Evolutionary conservation across 2,329 filamentous ascomycete species (phyloP).

Genomic region (Verticillium tricorpus): DNA sequence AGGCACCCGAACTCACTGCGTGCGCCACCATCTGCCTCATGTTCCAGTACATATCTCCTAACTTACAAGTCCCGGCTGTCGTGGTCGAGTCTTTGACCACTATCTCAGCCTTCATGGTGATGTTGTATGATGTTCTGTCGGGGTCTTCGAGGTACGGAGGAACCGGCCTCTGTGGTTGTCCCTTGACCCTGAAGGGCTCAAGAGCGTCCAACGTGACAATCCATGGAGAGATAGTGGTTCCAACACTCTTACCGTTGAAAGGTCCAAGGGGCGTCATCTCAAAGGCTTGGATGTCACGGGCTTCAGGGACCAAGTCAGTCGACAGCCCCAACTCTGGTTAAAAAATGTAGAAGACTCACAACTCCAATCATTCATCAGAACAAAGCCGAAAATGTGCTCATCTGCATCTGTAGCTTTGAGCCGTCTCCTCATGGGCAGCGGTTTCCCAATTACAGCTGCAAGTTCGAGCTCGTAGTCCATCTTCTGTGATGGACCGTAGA

Average conservation of each 20-base stretch:
- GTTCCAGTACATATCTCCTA: slow-evolving; percentile 32
- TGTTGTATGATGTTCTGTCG: slow-evolving; percentile 28
- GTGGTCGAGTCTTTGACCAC: slow-evolving; percentile 15
- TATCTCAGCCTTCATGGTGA: slow-evolving; percentile 23
- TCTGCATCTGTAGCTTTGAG: slow-evolving; percentile 42
- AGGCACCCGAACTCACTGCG: slow-evolving; percentile 30
- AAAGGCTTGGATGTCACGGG: slow-evolving; percentile 56
- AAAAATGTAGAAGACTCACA: slow-evolving; percentile 25
- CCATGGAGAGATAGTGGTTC: slow-evolving; percentile 58
- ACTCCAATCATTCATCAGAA: slow-evolving; percentile 60
- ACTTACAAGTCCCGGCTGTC: slow-evolving; percentile 22
- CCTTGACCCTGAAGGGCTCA: slow-evolving; percentile 49
- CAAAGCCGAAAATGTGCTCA: slow-evolving; percentile 58
- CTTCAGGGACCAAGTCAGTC: slow-evolving; percentile 18
- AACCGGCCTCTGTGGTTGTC: slow-evolving; percentile 16
- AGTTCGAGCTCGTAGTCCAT: slow-evolving; percentile 42
- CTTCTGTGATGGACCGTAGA: slow-evolving; percentile 24
- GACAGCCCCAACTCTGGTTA: slow-evolving; percentile 13
- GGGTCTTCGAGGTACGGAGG: slow-evolving; percentile 28
- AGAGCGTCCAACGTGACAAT: slow-evolving; percentile 56
- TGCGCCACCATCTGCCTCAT: slow-evolving; percentile 31
- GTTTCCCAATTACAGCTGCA: slow-evolving; percentile 38
- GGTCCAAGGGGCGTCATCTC: slow-evolving; percentile 60
- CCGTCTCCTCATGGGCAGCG: slow-evolving; percentile 26
- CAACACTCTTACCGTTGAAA: slow-evolving; percentile 57